Evolutionary conservation across 1,139 yeast species (phyloP), one percentile per base, ranked within the genome.

Genomic region (Geotrichum fermentans): DNA sequence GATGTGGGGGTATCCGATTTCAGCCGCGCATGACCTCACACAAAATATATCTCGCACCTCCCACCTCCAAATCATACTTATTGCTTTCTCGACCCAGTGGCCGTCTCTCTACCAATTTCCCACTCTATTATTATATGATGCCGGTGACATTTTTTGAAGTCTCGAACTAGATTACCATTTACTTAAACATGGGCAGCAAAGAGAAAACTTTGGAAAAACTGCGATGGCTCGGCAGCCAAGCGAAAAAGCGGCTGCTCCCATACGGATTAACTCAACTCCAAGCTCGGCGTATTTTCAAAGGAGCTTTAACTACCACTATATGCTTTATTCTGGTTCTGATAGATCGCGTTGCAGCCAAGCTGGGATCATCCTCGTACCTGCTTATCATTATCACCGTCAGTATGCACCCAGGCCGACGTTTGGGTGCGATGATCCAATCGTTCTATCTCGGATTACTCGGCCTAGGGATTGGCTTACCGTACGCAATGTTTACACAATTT

Each of bases 361-460:
- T 74, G n/a, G 78, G 78, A 2, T 55, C 58, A 1, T 69, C 72
- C 38, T 70, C 74, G 1, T 72, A 73, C 14, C 66, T 75, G 67
- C 58, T 73, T 24, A 73, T 75, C 0, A 55, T 75, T 38, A 66
- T 73, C 2, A 68, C 77, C 1, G 77, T 73, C 14, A 72, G 72
- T 56, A 70, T 72, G 29, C 77, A 74, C 56, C 78, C 78, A 1
- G 78, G 78, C 0, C 64, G 77, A 51, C 64, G 79, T 41, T 64
- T 73, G 1, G 75, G 78, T 29, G 70, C 74, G 10, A 73, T 74
- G 61, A 64, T 75, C 29, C 76, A 74, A 53, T 68, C 71, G 18
- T 66, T 67, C 4, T 58, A 69, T 2, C 62, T 71, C 44, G 72
- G 74, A 53, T 55, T 64, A 1, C 62, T 70, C 1, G 78, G 78